phyloP scores from a whole-genome alignment of 2,329 filamentous ascomycete species.

The Trichoderma citrinoviride region DNA sequence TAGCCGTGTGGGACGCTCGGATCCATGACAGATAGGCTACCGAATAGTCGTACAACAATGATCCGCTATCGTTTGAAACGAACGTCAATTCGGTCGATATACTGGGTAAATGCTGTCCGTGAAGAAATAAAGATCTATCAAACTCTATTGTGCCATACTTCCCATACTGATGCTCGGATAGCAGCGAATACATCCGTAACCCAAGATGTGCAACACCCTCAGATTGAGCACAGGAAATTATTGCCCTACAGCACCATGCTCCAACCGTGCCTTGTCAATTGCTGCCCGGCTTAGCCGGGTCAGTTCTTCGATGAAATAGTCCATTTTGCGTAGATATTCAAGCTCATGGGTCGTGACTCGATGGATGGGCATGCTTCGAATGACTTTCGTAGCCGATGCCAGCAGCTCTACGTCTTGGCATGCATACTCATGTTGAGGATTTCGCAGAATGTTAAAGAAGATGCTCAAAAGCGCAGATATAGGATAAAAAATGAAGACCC shows the following conservation, averaged over 20 bases:
- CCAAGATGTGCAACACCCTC: background rate
- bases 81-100: no score
- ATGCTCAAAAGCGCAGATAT: constrained; percentile 52
- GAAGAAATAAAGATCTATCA: no score
- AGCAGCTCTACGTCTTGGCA: constrained; percentile 48
- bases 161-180: no score
- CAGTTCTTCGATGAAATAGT: constrained; percentile 45
- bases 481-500: constrained; percentile 57
- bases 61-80: no score
- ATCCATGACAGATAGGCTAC: no score
- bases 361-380: constrained; percentile 39
- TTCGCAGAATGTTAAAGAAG: constrained; percentile 53
- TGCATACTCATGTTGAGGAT: constrained; percentile 45
- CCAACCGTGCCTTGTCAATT: constrained; percentile 33
- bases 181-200: background rate
- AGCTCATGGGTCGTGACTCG: constrained; percentile 36
- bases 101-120: no score
- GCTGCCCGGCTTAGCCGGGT: constrained; percentile 37
- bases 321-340: constrained; percentile 41
- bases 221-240: no score
- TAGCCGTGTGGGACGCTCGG: no score
- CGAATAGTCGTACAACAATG: no score
- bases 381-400: constrained; percentile 41
- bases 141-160: background rate
- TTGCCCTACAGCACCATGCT: background rate